phyloP scores from a whole-genome alignment of 1,284 basidiomycete species.

The Neotropicomus parvogracilis region DNA sequence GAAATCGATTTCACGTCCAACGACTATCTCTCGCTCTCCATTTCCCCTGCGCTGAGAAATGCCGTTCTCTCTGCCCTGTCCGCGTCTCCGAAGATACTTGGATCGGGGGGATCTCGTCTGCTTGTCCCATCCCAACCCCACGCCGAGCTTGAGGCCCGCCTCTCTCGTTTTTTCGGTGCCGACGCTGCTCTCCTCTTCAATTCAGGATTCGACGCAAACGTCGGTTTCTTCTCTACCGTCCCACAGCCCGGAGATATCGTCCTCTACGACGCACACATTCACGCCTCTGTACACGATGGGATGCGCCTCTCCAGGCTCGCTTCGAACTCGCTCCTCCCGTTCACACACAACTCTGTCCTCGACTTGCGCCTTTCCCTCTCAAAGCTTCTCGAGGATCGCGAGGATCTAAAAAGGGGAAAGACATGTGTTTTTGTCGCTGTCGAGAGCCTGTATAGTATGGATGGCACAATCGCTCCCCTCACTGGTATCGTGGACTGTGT shows the following conservation, averaged over 20 bases:
- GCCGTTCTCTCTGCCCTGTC: constrained; percentile 57
- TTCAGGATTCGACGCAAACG: constrained; percentile 94
- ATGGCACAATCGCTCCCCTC: constrained; percentile 86
- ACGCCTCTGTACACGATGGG: constrained; percentile 92
- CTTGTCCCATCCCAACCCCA: constrained; percentile 80
- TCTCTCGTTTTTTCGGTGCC: constrained; percentile 61
- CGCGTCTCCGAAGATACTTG: constrained; percentile 62
- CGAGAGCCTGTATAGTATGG: constrained; percentile 93
- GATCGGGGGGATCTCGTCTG: constrained; percentile 86
- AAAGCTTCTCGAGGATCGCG: constrained; percentile 36
- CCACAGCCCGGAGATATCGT: constrained; percentile 80
- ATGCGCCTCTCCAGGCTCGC: constrained; percentile 65
- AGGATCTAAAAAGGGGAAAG: constrained; percentile 35
- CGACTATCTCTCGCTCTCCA: constrained; percentile 88
- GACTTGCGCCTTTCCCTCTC: constrained; percentile 46
- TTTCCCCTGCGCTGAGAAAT: constrained; percentile 52
- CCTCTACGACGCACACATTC: constrained; percentile 86
- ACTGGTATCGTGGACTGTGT: constrained; percentile 57
- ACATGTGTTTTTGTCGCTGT: constrained; percentile 74
- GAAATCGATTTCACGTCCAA: constrained; percentile 83
- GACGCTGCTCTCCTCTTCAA: constrained; percentile 85
- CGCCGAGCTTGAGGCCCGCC: constrained; percentile 62
- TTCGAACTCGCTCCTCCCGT: constrained; percentile 42
- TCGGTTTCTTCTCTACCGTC: constrained; percentile 80
- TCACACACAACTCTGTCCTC: constrained; percentile 72